Base-by-base conservation (phyloP, 2,329 filamentous ascomycete genomes). In the Parafenestella ontariensis region DNA sequence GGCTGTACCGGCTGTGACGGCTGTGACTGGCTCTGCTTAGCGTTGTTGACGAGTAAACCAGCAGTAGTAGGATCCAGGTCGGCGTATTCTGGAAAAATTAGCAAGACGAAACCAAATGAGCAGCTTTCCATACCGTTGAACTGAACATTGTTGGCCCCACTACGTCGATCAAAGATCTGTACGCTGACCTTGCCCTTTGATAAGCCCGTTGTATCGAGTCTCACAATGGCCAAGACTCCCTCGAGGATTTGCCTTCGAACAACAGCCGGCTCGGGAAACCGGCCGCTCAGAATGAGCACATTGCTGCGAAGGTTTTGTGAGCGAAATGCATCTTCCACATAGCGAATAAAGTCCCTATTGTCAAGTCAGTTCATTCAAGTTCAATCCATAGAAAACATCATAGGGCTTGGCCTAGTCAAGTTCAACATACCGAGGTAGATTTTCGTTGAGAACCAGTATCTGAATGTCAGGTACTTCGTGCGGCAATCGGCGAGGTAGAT, bases 391-490 rank as follows among this genome's bases (percentile, higher is more conserved):
- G 37, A 20, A 21, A n/a, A 23, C 5, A 26, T 10, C 4, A 4
- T 13, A 7, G 23, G 3, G n/a, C 13, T 10, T 6, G n/a, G 21
- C 23, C 5, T 36, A 29, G 2, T 28, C 10, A 37, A 23, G 3
- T 17, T 48, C 4, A 46, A 62, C 70, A 46, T 51, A 73, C 71
- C 70, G 61, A 54, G 71, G 71, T 6, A 96, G 83, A 23, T 59
- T 62, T 62, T 92, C 87, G 60, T 94, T 88, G 40, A 94, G 81
- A 5, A 96, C 84, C 24, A 97, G 85, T 26, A 98, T 86, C 72
- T 97, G 92, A 15, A 97, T 89, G 65, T 98, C 92, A 2, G 94
- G 93, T 20, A 97, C 87, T 60, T 95, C 87, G 52, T 84, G 80
- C 4, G 90, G 87, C 53, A 87, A 85, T 52, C 92, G 84, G 51